Percentiles rank a stretch among this genome's conserved stretches.
Evolutionary conservation across 2,329 filamentous ascomycete genomes (phyloP).

Genomic region (Trichophyton schoenleinii): DNA sequence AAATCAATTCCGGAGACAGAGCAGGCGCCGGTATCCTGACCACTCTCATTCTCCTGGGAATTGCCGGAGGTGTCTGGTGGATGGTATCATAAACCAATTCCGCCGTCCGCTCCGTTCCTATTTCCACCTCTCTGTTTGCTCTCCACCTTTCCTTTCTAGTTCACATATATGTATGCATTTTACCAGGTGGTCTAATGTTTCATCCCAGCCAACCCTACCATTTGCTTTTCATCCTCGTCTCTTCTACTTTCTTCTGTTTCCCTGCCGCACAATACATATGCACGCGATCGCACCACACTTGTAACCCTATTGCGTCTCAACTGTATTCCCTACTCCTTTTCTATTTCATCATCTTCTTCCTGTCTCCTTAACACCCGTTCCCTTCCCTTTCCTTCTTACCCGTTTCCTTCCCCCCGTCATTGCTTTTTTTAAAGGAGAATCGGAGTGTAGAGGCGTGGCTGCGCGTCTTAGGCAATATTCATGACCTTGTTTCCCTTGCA

Average conservation of each 20-base stretch:
- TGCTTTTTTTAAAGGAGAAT: constrained; percentile 2
- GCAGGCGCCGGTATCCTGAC: constrained; percentile 59
- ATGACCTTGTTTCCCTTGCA: not conserved
- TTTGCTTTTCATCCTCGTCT: not conserved
- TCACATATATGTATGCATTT: constrained; percentile 5
- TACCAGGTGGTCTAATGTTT: not conserved
- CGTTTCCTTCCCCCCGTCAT: constrained; percentile 10
- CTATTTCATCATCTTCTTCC: not conserved
- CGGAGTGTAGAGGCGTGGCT: constrained; percentile 12
- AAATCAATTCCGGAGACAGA: constrained; percentile 48
- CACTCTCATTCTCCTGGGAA: constrained; percentile 40
- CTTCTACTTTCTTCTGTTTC: not conserved
- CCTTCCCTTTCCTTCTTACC: not conserved
- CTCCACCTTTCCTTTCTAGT: not conserved
- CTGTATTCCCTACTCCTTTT: not conserved
- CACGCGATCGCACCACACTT: not conserved
- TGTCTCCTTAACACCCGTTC: not conserved
- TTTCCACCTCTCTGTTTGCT: too few relatives aligned
- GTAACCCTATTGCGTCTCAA: not conserved
- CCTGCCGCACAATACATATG: not conserved
- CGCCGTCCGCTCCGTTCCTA: too few relatives aligned
- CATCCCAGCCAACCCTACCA: not conserved
- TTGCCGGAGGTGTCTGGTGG: constrained; percentile 46
- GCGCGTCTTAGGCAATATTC: constrained; percentile 11
- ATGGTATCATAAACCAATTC: constrained; percentile 24